These are phyloP conservation scores for Trametes versicolor DNA, from an alignment of 1,284 basidiomycete genomes.

Conservation along the genomic window DNA sequence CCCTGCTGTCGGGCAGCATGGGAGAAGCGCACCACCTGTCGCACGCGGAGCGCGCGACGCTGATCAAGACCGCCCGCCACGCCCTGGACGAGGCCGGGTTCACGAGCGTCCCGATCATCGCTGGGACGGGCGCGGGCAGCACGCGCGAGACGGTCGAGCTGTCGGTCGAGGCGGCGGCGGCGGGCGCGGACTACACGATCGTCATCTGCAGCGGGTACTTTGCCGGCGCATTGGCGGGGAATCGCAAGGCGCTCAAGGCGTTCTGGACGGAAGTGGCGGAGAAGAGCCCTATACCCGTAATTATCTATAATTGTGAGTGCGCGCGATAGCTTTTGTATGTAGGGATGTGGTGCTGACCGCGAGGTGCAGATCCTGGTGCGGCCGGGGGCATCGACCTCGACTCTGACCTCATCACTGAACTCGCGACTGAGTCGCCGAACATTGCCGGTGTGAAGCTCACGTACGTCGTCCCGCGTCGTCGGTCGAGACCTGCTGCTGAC, in stretches of 20 bases:
- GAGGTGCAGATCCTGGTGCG: constrained; percentile 73
- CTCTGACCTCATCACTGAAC: constrained; percentile 82
- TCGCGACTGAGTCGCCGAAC: constrained; percentile 77
- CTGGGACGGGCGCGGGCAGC: constrained; percentile 85
- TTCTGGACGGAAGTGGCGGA: constrained; percentile 83
- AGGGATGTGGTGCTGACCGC: constrained; percentile 10
- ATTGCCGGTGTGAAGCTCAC: constrained; percentile 87
- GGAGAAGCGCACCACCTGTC: constrained; percentile 87
- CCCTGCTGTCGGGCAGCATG: constrained; percentile 86
- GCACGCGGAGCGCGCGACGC: constrained; percentile 71
- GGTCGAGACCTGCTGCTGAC: neutral
- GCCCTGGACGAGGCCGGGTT: constrained; percentile 77
- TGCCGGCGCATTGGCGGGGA: constrained; percentile 71
- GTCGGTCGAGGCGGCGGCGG: constrained; percentile 76
- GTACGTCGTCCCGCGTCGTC: constrained; percentile 51
- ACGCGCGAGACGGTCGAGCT: constrained; percentile 85
- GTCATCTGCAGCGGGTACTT: constrained; percentile 91
- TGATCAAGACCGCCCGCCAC: constrained; percentile 78
- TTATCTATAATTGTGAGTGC: constrained; percentile 89
- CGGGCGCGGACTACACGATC: constrained; percentile 87
- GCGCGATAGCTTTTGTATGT: neutral
- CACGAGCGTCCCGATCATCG: constrained; percentile 73
- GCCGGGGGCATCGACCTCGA: constrained; percentile 85
- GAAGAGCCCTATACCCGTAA: constrained; percentile 85
- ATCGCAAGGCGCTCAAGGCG: constrained; percentile 76